These are phyloP conservation scores for Puccinia polysora DNA, from an alignment of 1,284 basidiomycete species.

Conservation along the genomic window DNA sequence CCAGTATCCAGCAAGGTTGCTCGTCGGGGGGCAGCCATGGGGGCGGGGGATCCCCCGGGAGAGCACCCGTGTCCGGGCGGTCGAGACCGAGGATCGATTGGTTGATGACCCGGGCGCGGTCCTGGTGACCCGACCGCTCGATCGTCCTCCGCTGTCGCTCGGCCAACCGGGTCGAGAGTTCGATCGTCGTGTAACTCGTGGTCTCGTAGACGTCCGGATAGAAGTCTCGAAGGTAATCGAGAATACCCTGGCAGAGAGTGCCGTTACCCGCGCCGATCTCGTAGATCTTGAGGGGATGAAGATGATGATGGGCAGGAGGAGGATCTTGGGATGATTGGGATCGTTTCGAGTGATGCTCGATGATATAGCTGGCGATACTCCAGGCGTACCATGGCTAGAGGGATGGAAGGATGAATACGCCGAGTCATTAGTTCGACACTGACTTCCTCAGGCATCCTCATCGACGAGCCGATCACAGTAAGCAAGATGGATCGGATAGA, in stretches of 20 bases:
- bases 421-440: too few relatives aligned
- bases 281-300: slow-evolving; percentile 77
- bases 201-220: slow-evolving; percentile 88
- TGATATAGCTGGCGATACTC: slow-evolving; percentile 71
- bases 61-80: slow-evolving; percentile 60
- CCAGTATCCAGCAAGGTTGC: slow-evolving; percentile 52
- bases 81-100: slow-evolving; percentile 45
- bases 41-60: slow-evolving; percentile 52
- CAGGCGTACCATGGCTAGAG: slow-evolving; percentile 87
- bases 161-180: slow-evolving; percentile 78
- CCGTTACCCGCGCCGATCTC: slow-evolving; percentile 98
- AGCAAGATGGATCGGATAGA: background rate
- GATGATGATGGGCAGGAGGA: background rate
- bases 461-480: background rate
- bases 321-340: slow-evolving; percentile 67
- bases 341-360: slow-evolving; percentile 6
- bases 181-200: slow-evolving; percentile 85
- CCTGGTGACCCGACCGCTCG: slow-evolving; percentile 16
- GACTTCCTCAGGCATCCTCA: too few relatives aligned
- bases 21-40: slow-evolving; percentile 75
- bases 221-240: slow-evolving; percentile 69
- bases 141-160: slow-evolving; percentile 60
- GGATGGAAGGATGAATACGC: too few relatives aligned
- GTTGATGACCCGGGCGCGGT: slow-evolving; percentile 38
- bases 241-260: slow-evolving; percentile 79